Base-by-base conservation (phyloP, 352 stramenopile species). In the Globisporangium sylvaticum region DNA sequence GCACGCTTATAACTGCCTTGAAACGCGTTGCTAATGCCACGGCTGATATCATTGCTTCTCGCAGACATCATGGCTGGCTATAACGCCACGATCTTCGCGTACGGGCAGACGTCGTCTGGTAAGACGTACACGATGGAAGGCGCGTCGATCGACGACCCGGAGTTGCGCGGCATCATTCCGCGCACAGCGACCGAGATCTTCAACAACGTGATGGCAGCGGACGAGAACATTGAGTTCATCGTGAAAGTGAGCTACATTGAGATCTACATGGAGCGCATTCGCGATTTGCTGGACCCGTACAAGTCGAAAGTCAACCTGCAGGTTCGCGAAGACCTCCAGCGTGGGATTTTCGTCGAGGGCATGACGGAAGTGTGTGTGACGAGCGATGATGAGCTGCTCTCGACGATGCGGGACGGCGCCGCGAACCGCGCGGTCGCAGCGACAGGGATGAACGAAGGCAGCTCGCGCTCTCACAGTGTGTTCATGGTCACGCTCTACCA, bases 211-310 rank as follows among this genome's bases (percentile, higher is more conserved):
- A 80, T 91, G 74, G 81, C 83, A 22, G 91, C 91, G 8, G 85
- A 96, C 58, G 89, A 96, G 67, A 94, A 95, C 77, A 90, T 97
- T 58, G 91, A 97, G 73, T 98, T 97, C 72, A 96, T 94, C 58
- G 87, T 96, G 31, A 94, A 92, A 71, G 89, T 97, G 46, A 96
- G 87, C 73, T 98, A 97, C 83, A 96, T 98, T 65, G 95, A 98
- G 78, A 98, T 98, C 66, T 98, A 98, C 79, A 97, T 98, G 87
- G 95, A 98, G 74, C 81, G 84, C 31, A 98, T 98, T 59, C 83
- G 91, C 22, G 95, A 98, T 67, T 72, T 98, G 15, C 74, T 98
- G 52, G 91, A 98, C 67, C 78, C 81, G 59, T 95, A 95, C 77
- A 95, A 96, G 67, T 93, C 89, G 37, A 95, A 96, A 67, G 79